Conservation (phyloP, 192 early-diverging fungal species). For the Coemansia sp. region DNA sequence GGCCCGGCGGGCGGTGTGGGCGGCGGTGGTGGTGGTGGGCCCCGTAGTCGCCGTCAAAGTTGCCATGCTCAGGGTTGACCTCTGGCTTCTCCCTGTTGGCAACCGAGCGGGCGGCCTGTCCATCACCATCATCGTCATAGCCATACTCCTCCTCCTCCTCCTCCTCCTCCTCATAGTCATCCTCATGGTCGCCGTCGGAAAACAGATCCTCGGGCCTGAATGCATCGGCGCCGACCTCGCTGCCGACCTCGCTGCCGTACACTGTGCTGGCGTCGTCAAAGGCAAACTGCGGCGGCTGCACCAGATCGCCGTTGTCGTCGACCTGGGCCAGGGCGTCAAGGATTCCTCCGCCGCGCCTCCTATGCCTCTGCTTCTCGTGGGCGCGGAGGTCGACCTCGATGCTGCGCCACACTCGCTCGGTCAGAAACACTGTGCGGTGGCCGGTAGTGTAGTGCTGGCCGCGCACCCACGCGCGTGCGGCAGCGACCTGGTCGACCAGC, state of each 20-base stretch:
- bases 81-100: constrained; percentile 51
- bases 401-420: constrained; percentile 72
- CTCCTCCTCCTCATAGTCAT: constrained; percentile 21
- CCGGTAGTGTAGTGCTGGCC: constrained; percentile 52
- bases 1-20: constrained; percentile 28
- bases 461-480: constrained; percentile 39
- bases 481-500: constrained; percentile 46
- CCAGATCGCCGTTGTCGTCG: constrained; percentile 27
- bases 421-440: constrained; percentile 63
- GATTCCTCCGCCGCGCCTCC: constrained; percentile 32
- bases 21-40: constrained; percentile 4
- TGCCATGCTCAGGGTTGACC: constrained; percentile 20
- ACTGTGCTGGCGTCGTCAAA: constrained; percentile 29
- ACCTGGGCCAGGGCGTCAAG: constrained; percentile 29
- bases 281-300: constrained; percentile 20
- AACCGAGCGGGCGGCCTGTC: constrained; percentile 56
- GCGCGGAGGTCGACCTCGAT: constrained; percentile 71
- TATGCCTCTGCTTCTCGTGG: constrained; percentile 55
- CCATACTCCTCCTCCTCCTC: constrained; percentile 65
- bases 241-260: constrained; percentile 33
- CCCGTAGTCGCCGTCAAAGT: constrained; percentile 8
- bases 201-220: constrained; percentile 18
- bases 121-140: constrained; percentile 60
- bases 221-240: constrained; percentile 7
- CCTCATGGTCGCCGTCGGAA: constrained; percentile 14